phyloP scores from a whole-genome alignment of 345 rosid species.

The Sapria himalayana region DNA sequence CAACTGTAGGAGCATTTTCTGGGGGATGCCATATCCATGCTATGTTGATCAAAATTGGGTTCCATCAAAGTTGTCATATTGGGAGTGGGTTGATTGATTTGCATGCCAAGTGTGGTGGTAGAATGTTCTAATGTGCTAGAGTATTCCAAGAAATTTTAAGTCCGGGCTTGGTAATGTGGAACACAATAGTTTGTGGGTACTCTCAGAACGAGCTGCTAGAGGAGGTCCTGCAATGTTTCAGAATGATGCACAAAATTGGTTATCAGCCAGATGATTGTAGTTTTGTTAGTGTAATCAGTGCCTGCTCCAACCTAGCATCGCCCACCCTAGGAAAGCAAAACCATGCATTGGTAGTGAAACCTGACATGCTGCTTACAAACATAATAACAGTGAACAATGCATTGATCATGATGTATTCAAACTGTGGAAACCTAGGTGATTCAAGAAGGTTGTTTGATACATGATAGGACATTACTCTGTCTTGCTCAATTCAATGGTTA shows the following conservation, averaged over 20 bases:
- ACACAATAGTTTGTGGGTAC: constrained; percentile 76
- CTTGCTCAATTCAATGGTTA: constrained; percentile 57
- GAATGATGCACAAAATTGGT: constrained; percentile 37
- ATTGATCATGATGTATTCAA: constrained; percentile 51
- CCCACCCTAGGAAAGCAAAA: constrained; percentile 65
- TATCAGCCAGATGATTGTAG: constrained; percentile 69
- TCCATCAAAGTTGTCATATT: constrained; percentile 49
- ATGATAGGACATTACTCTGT: constrained; percentile 49
- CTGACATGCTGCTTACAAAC: constrained; percentile 45
- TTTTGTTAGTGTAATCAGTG: constrained; percentile 56
- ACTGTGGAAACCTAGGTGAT: constrained; percentile 49
- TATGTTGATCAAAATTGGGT: constrained; percentile 43
- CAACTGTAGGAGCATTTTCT: constrained; percentile 25
- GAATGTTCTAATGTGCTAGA: constrained; percentile 32
- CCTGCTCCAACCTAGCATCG: constrained; percentile 58
- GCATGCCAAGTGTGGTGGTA: constrained; percentile 53
- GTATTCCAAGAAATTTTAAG: constrained; percentile 42
- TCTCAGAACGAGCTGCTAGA: constrained; percentile 39
- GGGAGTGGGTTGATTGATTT: constrained; percentile 84
- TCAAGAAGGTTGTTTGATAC: constrained; percentile 44
- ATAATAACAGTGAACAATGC: constrained; percentile 49
- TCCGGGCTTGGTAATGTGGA: constrained; percentile 73
- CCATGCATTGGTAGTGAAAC: constrained; percentile 51
- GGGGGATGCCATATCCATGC: constrained; percentile 74
- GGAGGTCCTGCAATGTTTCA: constrained; percentile 49